Conservation (phyloP, 179 eudicot species). For the Silene coronaria region DNA sequence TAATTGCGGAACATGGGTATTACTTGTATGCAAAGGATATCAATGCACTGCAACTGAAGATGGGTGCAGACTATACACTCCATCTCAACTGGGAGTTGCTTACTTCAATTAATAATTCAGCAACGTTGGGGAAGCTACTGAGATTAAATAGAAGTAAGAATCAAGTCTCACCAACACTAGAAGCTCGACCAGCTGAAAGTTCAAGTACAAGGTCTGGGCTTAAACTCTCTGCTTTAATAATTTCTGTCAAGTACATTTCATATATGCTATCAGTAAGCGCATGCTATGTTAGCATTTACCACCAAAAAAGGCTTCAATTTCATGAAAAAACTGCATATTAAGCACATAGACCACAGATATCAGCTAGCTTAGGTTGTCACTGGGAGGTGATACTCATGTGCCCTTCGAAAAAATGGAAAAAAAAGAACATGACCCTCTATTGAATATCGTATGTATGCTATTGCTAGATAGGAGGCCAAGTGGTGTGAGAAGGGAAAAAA, state of each 20-base stretch:
- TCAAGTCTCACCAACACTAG: conserved; percentile 21
- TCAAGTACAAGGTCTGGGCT: conserved; percentile 39
- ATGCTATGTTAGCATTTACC: conserved; percentile 1
- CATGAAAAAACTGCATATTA: no score
- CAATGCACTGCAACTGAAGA: conserved; percentile 40
- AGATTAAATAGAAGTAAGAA: conserved; percentile 31
- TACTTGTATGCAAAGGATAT: conserved; percentile 56
- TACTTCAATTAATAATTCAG: conserved; percentile 46
- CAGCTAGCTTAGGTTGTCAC: no score
- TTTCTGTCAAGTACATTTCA: conserved; percentile 9
- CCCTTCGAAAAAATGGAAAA: no score
- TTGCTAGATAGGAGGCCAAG: no score
- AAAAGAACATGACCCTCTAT: no score
- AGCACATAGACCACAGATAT: no score
- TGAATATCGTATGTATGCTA: no score
- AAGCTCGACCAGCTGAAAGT: conserved; percentile 22
- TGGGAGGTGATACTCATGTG: no score
- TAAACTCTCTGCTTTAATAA: conserved; percentile 7
- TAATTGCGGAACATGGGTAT: conserved; percentile 70
- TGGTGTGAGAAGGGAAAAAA: no score
- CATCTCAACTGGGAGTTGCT: conserved; percentile 71
- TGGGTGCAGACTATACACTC: conserved; percentile 33
- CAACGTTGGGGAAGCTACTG: conserved; percentile 71
- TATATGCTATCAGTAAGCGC: not conserved
- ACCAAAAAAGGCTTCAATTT: not conserved